Base-by-base conservation (phyloP, 2,329 filamentous ascomycete species). In the Aspergillus terreus region DNA sequence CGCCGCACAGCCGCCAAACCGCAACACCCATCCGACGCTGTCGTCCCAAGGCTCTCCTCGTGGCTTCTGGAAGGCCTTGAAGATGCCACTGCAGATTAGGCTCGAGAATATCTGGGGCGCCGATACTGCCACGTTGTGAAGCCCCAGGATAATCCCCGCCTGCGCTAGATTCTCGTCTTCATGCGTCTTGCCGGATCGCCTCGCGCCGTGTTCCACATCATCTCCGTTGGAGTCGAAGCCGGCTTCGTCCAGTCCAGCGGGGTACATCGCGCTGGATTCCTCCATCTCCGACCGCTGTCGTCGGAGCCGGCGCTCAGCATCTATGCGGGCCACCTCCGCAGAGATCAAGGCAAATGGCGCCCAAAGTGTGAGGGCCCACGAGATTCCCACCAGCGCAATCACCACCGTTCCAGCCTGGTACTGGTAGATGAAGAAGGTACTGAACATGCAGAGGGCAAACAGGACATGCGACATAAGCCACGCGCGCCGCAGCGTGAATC, bases 341-440 rank as follows among this genome's bases (percentile, higher is more conserved):
- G 90, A 91, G 67, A 97, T 96, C 61, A 97, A 88, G 36, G 92
- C 92, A 75, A 92, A 97, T 0, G 92, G 92, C 0, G 92, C 92
- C 92, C 92, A 97, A 23, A 95, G 82, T 2, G 91, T 91, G 63
- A 96, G 76, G 19, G 92, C 91, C 92, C 92, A 97, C 1, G 90
- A 91, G 52, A 97, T 84, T 32, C 92, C 92, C 44, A 95, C 85
- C 21, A 94, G 75, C 1, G 85, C 89, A 50, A 96, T 86, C 32
- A 96, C 80, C 1, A 83, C 78, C 0, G 88, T 95, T 1, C 89
- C 92, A 9, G 80, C 82, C 51, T 82, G 76, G 6, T 90, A 85
- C 2, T 82, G 84, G 38, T 78, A 80, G 36, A 95, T 88, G 53
- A 95, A 79, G 51, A 95, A 84, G 0, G 92, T 95, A 64, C 85